These are phyloP conservation scores for Posidonia oceanica DNA, from an alignment of 116 monocot genomes.

Conservation along the genomic window DNA sequence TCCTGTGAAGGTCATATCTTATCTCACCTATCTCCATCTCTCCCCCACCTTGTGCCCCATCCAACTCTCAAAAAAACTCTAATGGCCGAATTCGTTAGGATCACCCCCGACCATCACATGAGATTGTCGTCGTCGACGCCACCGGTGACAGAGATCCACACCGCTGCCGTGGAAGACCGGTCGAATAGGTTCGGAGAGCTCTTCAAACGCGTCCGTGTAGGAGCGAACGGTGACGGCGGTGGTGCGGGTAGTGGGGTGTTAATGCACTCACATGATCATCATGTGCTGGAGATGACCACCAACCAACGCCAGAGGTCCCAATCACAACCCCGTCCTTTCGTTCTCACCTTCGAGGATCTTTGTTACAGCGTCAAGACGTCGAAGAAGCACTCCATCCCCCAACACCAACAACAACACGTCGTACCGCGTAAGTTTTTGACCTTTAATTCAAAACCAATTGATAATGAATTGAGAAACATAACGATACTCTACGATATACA, in stretches of 20 bases:
- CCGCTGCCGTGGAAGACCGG: not conserved
- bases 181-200: slow-evolving; percentile 16
- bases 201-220: slow-evolving; percentile 23
- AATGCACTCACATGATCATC: slow-evolving; percentile 3
- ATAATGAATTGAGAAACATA: no score
- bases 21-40: no score
- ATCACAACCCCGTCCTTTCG: slow-evolving; percentile 10
- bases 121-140: not conserved
- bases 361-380: slow-evolving; percentile 36
- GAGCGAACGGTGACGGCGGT: not conserved
- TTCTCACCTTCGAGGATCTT: slow-evolving; percentile 41
- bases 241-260: not conserved
- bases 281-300: not conserved
- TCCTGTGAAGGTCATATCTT: no score
- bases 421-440: no score
- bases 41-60: no score
- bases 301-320: not conserved
- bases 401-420: not conserved
- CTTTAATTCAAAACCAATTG: no score
- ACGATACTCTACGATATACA: no score
- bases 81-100: not conserved
- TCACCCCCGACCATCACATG: not conserved
- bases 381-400: not conserved
- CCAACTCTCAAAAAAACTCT: not conserved
- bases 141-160: not conserved